Percentiles rank a stretch among this genome's conserved stretches.
Evolutionary conservation across 108 stramenopile genomes (phyloP).

Genomic region (Discostella pseudostelligera): DNA sequence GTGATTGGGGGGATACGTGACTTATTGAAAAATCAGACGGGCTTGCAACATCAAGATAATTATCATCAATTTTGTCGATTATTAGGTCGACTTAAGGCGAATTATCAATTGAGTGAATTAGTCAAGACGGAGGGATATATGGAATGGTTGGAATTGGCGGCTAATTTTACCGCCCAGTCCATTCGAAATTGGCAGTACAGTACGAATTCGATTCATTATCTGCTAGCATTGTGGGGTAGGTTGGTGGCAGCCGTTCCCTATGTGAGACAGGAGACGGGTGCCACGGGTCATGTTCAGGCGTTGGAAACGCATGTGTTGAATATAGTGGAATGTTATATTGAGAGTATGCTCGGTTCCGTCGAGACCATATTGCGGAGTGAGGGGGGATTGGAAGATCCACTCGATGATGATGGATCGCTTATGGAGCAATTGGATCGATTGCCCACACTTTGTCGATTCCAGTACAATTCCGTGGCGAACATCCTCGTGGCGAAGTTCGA

Average conservation of each 20-base stretch:
- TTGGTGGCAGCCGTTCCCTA: slow-evolving; percentile 98
- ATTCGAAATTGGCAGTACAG: slow-evolving; percentile 95
- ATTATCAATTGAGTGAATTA: slow-evolving; percentile 95
- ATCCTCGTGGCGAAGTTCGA: slow-evolving; percentile 88
- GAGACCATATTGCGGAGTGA: slow-evolving; percentile 86
- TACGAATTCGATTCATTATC: slow-evolving; percentile 96
- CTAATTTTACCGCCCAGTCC: slow-evolving; percentile 90
- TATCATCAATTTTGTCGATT: slow-evolving; percentile 98
- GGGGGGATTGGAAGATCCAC: slow-evolving; percentile 88
- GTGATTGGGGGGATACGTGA: slow-evolving; percentile 88
- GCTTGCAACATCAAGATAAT: slow-evolving; percentile 94
- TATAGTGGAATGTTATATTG: slow-evolving; percentile 90
- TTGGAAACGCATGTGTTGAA: slow-evolving; percentile 89
- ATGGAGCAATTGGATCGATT: slow-evolving; percentile 95
- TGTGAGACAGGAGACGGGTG: slow-evolving; percentile 89
- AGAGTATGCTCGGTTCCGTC: slow-evolving; percentile 93
- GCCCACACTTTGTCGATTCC: slow-evolving; percentile 92
- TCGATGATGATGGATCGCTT: slow-evolving; percentile 93
- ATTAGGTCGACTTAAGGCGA: slow-evolving; percentile 94
- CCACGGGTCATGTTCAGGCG: slow-evolving; percentile 82
- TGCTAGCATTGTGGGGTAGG: slow-evolving; percentile 94
- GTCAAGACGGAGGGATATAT: slow-evolving; percentile 92
- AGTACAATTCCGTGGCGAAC: slow-evolving; percentile 83
- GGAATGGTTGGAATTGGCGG: slow-evolving; percentile 93
- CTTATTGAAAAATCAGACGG: slow-evolving; percentile 88